These are phyloP conservation scores for Heritiera littoralis DNA, from an alignment of 345 rosid species.

Conservation along the genomic window DNA sequence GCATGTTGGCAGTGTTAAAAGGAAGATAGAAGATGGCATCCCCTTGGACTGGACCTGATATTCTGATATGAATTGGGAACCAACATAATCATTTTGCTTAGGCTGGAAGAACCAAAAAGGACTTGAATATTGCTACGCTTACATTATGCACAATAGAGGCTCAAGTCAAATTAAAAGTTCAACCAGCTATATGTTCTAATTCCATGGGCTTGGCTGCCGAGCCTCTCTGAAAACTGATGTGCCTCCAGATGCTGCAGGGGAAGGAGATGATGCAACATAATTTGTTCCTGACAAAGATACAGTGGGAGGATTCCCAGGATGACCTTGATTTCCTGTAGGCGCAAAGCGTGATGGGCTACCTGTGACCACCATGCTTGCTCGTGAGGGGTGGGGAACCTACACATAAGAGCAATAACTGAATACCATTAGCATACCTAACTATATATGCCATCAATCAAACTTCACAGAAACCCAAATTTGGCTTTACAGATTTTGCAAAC, in stretches of 20 bases:
- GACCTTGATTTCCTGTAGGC: slow-evolving; percentile 46
- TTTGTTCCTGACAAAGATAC: slow-evolving; percentile 82
- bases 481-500: background rate
- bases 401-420: slow-evolving; percentile 14
- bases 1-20: background rate
- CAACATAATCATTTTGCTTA: background rate
- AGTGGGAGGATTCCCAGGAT: slow-evolving; percentile 48
- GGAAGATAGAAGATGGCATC: background rate
- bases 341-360: slow-evolving; percentile 84
- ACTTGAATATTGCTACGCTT: background rate
- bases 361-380: slow-evolving; percentile 46
- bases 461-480: background rate
- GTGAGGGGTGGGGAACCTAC: slow-evolving; percentile 59
- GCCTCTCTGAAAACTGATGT: slow-evolving; percentile 79
- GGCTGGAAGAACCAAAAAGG: background rate
- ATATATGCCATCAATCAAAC: background rate
- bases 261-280: slow-evolving; percentile 80
- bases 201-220: slow-evolving; percentile 83
- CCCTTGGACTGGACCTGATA: background rate
- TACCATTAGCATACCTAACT: background rate
- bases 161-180: background rate
- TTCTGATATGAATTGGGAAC: background rate
- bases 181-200: slow-evolving; percentile 30
- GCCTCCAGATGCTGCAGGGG: slow-evolving; percentile 93
- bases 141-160: background rate